Conservation (phyloP, 108 stramenopile species). For the Cyclotella distinguenda region DNA sequence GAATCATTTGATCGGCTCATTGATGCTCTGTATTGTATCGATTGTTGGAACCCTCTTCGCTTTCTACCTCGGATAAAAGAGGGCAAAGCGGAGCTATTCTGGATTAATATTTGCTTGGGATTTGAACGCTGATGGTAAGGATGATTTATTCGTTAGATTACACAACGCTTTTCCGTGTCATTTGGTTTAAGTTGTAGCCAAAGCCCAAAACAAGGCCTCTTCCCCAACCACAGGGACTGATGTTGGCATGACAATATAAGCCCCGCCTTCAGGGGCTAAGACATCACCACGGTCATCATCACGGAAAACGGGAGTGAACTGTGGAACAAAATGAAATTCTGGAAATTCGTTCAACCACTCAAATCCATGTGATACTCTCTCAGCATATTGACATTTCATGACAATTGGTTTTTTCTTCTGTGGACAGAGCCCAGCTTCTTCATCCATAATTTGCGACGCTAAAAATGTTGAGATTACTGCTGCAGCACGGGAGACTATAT, state of each 20-base stretch:
- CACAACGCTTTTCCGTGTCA: no score
- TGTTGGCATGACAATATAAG: constrained; percentile 44
- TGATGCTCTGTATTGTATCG: no score
- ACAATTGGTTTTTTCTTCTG: constrained; percentile 12
- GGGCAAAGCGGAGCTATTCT: no score
- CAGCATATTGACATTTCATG: constrained; percentile 30
- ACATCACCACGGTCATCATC: constrained; percentile 29
- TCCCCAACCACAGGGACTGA: constrained; percentile 32
- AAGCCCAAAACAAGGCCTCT: constrained; percentile 46
- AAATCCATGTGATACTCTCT: constrained; percentile 28
- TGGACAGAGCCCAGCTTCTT: constrained; percentile 1
- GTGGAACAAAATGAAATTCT: constrained; percentile 33
- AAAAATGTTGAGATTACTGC: constrained; percentile 37
- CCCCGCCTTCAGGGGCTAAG: constrained; percentile 28
- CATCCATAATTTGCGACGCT: constrained; percentile 9
- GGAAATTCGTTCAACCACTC: constrained; percentile 33
- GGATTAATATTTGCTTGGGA: no score
- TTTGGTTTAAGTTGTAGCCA: no score
- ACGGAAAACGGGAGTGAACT: constrained; percentile 29
- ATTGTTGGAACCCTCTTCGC: no score
- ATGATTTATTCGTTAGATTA: no score
- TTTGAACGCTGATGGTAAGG: no score
- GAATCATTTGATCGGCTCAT: no score
- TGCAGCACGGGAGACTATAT: constrained; percentile 35
- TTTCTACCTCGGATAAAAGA: no score